A percentile compares a stretch with the other conserved stretches of the same genome.
These are phyloP conservation scores for Melaleuca alternifolia DNA, from an alignment of 345 rosid species.

Conservation along the genomic window DNA sequence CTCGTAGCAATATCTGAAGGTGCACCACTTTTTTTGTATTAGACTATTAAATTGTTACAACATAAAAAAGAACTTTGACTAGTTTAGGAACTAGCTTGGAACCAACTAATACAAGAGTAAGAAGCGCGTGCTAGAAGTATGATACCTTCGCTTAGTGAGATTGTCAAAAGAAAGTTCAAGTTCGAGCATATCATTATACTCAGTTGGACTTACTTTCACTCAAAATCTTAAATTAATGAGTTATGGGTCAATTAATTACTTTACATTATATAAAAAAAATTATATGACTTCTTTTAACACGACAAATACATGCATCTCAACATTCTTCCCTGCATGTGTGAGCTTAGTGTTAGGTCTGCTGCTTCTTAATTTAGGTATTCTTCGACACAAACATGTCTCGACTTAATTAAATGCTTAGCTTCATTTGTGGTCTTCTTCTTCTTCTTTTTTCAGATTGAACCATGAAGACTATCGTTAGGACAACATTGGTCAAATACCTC, in stretches of 20 bases:
- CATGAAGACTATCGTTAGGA: not conserved
- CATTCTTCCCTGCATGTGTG: not conserved
- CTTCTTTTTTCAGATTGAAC: not conserved
- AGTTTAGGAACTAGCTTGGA: not conserved
- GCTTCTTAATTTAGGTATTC: not conserved
- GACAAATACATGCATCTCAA: not conserved
- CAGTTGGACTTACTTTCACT: not conserved
- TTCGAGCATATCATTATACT: fast-evolving
- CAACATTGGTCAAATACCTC: not conserved
- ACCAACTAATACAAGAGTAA: not conserved
- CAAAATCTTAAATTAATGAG: not conserved
- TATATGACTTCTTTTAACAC: too few species aligned
- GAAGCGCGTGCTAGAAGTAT: not conserved
- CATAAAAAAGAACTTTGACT: not conserved
- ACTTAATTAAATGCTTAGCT: not conserved
- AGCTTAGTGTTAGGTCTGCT: not conserved
- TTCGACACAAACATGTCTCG: not conserved
- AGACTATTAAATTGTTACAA: not conserved
- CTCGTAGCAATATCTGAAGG: not conserved
- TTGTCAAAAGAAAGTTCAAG: not conserved
- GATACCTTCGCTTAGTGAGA: not conserved
- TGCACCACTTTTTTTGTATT: not conserved
- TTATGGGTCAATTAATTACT: not conserved
- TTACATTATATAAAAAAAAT: too few species aligned
- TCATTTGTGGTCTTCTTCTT: not conserved